Evolutionary conservation across 2,329 filamentous ascomycete genomes (phyloP).

Genomic region (Penicillium sp.): DNA sequence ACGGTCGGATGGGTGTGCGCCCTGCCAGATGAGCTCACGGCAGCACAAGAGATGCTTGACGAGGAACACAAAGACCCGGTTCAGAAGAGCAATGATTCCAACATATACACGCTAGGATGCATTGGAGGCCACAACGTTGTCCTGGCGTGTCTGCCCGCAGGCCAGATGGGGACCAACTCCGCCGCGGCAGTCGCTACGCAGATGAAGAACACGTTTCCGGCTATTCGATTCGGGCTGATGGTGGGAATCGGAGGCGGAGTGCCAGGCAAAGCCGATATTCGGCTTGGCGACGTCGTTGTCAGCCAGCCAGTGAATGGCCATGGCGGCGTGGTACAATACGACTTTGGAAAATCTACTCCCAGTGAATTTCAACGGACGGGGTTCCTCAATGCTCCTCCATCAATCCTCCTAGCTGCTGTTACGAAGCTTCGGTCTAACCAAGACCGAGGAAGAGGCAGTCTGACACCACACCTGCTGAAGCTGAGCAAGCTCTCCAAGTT

Average conservation of each 20-base stretch:
- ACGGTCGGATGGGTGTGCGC: conserved; percentile 37
- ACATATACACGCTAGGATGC: conserved; percentile 26
- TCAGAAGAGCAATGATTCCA: conserved; percentile 15
- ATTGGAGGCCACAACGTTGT: conserved; percentile 28
- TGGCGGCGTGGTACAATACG: conserved; percentile 30
- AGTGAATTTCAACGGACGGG: conserved; percentile 24
- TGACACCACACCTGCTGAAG: not conserved
- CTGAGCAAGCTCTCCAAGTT: not conserved
- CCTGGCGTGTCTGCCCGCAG: conserved; percentile 23
- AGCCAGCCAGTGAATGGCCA: conserved; percentile 13
- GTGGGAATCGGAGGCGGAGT: conserved; percentile 35
- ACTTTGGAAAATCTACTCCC: conserved; percentile 25
- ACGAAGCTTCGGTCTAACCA: conserved; percentile 1
- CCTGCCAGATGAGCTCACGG: conserved; percentile 29
- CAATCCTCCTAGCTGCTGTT: conserved; percentile 8
- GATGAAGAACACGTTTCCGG: conserved; percentile 28
- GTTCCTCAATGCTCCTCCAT: conserved; percentile 8
- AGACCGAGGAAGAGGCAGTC: not conserved
- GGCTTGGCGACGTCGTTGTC: conserved; percentile 33
- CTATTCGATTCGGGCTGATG: conserved; percentile 27
- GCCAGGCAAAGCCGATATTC: conserved; percentile 26
- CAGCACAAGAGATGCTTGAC: conserved; percentile 33
- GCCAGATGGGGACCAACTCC: conserved; percentile 21
- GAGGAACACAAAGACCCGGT: conserved; percentile 10
- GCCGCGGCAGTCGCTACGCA: conserved; percentile 24